phyloP scores from a whole-genome alignment of 2,329 filamentous ascomycete genomes.

The Cladosporium sp. region DNA sequence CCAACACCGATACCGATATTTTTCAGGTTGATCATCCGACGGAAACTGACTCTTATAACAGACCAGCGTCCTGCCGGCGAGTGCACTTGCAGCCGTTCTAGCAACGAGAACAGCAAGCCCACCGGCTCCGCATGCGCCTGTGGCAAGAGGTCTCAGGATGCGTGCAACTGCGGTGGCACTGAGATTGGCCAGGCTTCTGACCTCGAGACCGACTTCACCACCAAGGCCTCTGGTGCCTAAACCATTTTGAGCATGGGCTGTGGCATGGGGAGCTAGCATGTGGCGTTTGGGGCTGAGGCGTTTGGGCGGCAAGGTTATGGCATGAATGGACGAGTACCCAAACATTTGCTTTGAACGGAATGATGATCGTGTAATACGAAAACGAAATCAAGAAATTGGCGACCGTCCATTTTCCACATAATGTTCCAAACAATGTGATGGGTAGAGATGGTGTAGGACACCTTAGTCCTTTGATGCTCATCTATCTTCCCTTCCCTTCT shows the following conservation, averaged over 20 bases:
- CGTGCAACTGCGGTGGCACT: constrained; percentile 62
- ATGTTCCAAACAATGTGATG: too few species aligned
- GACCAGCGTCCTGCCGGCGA: constrained; percentile 67
- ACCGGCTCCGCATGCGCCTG: constrained; percentile 65
- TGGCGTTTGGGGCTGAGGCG: too few species aligned
- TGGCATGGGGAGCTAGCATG: not conserved
- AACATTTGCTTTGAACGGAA: too few species aligned
- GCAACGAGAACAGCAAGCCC: constrained; percentile 60
- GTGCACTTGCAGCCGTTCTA: constrained; percentile 73
- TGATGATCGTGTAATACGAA: too few species aligned
- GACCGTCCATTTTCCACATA: too few species aligned
- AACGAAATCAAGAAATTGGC: too few species aligned
- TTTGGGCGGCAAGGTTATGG: too few species aligned
- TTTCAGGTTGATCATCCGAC: too few species aligned
- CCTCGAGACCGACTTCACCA: constrained; percentile 84
- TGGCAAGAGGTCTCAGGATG: constrained; percentile 61
- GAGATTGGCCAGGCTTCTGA: constrained; percentile 50
- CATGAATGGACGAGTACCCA: too few species aligned
- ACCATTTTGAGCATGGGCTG: constrained; percentile 16
- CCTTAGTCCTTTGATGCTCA: too few species aligned
- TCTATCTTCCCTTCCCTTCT: too few species aligned
- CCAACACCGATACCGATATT: not conserved
- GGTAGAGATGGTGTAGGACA: too few species aligned
- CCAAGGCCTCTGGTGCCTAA: constrained; percentile 40
- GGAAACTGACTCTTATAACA: constrained; percentile 20